A percentile compares a stretch with the other conserved stretches of the same genome.
Evolutionary conservation across 2,329 filamentous ascomycete genomes (phyloP).

Genomic region (Penicillium frequentans): DNA sequence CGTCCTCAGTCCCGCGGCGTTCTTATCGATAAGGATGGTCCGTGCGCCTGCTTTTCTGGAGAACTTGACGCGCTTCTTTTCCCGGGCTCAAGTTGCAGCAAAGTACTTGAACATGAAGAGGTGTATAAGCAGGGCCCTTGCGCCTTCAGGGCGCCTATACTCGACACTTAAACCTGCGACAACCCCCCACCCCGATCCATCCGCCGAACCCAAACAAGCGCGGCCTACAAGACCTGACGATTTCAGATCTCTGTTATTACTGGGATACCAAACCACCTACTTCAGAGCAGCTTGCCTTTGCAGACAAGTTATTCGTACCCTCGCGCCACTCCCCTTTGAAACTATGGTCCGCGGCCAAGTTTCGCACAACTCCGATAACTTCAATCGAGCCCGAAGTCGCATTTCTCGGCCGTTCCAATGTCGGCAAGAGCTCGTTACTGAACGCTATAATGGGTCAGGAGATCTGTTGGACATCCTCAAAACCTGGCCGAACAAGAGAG

Average conservation of each 20-base stretch:
- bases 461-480: conserved; percentile 58
- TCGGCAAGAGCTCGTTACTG: conserved; percentile 66
- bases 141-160: conserved; percentile 10
- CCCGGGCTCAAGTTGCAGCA: background rate
- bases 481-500: conserved; percentile 61
- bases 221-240: conserved; percentile 31
- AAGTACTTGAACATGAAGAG: conserved; percentile 1
- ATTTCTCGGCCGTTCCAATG: conserved; percentile 69
- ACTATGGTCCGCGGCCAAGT: conserved; percentile 61
- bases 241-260: conserved; percentile 44
- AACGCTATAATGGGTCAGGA: conserved; percentile 60
- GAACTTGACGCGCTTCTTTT: conserved; percentile 13
- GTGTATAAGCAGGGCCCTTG: conserved; percentile 5
- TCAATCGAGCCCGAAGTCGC: conserved; percentile 60
- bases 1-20: background rate
- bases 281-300: conserved; percentile 44
- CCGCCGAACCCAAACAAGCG: conserved; percentile 23
- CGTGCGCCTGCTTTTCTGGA: conserved; percentile 20
- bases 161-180: conserved; percentile 5
- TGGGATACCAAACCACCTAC: conserved; percentile 53
- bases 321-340: conserved; percentile 53
- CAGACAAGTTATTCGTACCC: conserved; percentile 47
- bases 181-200: background rate
- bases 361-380: conserved; percentile 58
- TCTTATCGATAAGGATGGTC: conserved; percentile 17